Percentiles rank a stretch among this genome's conserved stretches.
phyloP scores from a whole-genome alignment of 1,139 yeast genomes.

The Kodamaea suecica region DNA sequence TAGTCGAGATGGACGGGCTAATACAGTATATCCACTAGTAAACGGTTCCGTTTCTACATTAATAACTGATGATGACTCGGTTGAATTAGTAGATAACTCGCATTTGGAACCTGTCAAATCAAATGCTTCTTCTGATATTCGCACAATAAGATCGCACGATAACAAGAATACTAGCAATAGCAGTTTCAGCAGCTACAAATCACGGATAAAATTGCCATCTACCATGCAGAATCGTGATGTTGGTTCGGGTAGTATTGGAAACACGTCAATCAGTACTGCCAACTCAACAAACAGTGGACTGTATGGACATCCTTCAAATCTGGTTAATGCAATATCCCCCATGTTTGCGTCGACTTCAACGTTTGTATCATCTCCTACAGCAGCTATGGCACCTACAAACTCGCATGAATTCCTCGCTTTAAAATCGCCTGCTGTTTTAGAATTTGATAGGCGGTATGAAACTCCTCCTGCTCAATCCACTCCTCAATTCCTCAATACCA shows the following conservation, averaged over 20 bases:
- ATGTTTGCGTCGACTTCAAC: slow-evolving; percentile 5
- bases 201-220: slow-evolving; percentile 33
- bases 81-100: not conserved
- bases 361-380: slow-evolving; percentile 3
- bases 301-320: too few relatives aligned
- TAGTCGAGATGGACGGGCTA: not conserved
- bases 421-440: slow-evolving; percentile 9
- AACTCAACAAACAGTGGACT: too few relatives aligned
- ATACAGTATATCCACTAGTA: not conserved
- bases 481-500: not conserved
- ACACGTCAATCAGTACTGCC: not conserved
- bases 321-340: slow-evolving; percentile 1
- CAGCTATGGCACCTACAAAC: not conserved
- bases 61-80: not conserved
- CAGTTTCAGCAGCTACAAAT: slow-evolving; percentile 31
- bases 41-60: not conserved
- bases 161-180: slow-evolving; percentile 24
- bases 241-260: slow-evolving; percentile 1
- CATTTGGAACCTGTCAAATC: slow-evolving; percentile 1
- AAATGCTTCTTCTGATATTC: slow-evolving; percentile 3
- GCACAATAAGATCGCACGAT: slow-evolving; percentile 9
- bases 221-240: slow-evolving; percentile 16
- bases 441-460: slow-evolving; percentile 8
- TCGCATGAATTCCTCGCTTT: slow-evolving; percentile 2
- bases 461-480: slow-evolving; percentile 16